Conservation (phyloP, 2,329 filamentous ascomycete genomes). For the Penicillium fuscoglaucum region DNA sequence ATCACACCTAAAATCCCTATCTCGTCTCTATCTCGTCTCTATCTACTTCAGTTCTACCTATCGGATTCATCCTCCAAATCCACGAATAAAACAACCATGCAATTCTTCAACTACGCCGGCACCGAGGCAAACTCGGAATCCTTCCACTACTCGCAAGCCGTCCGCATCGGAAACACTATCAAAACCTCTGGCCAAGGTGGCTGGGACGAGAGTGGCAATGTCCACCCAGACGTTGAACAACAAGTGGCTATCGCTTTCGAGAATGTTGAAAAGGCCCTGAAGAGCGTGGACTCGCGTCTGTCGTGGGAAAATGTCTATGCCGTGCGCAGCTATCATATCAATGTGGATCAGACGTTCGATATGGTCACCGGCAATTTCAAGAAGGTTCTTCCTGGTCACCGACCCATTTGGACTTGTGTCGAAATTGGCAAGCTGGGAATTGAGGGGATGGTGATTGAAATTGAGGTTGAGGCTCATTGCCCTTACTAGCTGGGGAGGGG, state of each 20-base stretch:
- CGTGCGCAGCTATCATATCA: constrained; percentile 24
- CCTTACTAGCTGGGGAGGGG: not conserved
- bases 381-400: constrained; percentile 16
- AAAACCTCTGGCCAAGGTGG: constrained; percentile 29
- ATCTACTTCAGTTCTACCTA: not conserved
- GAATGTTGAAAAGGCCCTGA: constrained; percentile 22
- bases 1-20: too few relatives aligned
- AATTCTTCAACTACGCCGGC: constrained; percentile 12
- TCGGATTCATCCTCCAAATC: not conserved
- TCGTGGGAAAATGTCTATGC: constrained; percentile 24
- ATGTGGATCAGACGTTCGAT: constrained; percentile 18
- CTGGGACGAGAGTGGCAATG: constrained; percentile 18
- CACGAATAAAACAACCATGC: constrained; percentile 1
- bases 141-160: constrained; percentile 29
- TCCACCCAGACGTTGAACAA: constrained; percentile 7
- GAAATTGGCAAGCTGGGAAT: constrained; percentile 18
- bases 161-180: constrained; percentile 22
- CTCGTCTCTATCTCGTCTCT: too few relatives aligned
- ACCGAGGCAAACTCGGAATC: constrained; percentile 12
- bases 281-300: constrained; percentile 10
- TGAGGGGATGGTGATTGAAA: constrained; percentile 21
- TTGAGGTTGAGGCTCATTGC: constrained; percentile 21
- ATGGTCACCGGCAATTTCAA: constrained; percentile 22
- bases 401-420: constrained; percentile 25
- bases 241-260: constrained; percentile 23